Base-by-base conservation (phyloP, 2,329 filamentous ascomycete species). In the Aspergillus vadensis region DNA sequence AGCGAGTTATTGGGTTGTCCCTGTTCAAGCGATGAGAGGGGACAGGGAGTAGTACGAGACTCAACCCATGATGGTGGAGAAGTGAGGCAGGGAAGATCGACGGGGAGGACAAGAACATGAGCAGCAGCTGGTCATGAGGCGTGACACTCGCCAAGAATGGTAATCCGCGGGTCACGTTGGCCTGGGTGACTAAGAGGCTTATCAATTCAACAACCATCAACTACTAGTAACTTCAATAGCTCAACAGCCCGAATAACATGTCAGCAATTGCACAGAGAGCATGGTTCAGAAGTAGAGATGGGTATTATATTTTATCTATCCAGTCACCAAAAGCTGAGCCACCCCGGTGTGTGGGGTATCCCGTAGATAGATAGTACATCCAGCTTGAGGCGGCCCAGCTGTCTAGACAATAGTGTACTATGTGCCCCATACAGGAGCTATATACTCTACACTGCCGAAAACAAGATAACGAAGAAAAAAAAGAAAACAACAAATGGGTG, bases 251-350 rank as follows among this genome's bases (percentile, higher is more conserved):
- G 10, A 14, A 36, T 36, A 15, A 4, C 32, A 14, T 10, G 23
- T 44, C 38, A 30, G 14, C 25, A 55, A 30, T 30, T 15, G 9
- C 14, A 30, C 21, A 8, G 25, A 53, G 32, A 36, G 12, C 12
- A 36, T 36, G 15, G 1, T 14, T 39, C 36, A 30, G 30, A 52
- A 60, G 51, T 57, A 48, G 64, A 66, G 63, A 59, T 57, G 61
- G 55, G 52, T 59, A 57, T 62, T 54, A 57, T 55, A 56, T 61
- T 61, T 58, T 63, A 52, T 60, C 64, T 64, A 66, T 65, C 57
- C 49, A 49, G 15, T 56, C 44, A 57, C 55, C 59, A 60, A 32
- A 36, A 57, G n/a, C 47, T 39, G 30, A 49, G 23, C 23, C 47
- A 21, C 9, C 14, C n/a, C 7, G 44, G 17, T 44, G 19, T 44